Conservation (phyloP, 192 early-diverging fungal genomes). For the Bifiguratus adelaidae region DNA sequence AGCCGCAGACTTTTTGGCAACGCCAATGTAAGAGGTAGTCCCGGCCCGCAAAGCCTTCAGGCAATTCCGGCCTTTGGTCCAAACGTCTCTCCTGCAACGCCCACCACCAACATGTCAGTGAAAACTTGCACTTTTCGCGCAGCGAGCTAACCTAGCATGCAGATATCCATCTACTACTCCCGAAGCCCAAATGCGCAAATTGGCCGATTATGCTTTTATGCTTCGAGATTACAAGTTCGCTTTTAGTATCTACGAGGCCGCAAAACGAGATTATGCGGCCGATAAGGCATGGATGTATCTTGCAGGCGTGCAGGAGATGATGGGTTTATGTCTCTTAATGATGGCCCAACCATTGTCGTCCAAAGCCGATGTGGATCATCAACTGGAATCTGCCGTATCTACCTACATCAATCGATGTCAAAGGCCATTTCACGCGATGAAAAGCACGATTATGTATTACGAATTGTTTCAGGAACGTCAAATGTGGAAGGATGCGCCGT, state of each 20-base stretch:
- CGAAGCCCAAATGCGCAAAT: conserved; percentile 83
- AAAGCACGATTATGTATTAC: conserved; percentile 66
- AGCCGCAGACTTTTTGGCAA: conserved; percentile 79
- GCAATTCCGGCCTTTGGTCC: conserved; percentile 18
- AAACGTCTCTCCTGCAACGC: conserved; percentile 17
- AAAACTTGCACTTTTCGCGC: conserved; percentile 10
- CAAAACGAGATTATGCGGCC: conserved; percentile 73
- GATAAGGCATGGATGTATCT: conserved; percentile 72
- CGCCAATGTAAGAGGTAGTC: conserved; percentile 22
- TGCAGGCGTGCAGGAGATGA: conserved; percentile 80
- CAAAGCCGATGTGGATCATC: conserved; percentile 40
- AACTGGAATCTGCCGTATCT: conserved; percentile 65
- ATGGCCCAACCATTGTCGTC: conserved; percentile 30
- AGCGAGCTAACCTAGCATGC: conserved; percentile 11
- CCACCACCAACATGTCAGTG: conserved; percentile 14
- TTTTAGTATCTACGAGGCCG: conserved; percentile 78
- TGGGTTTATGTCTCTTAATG: conserved; percentile 74
- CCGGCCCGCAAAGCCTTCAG: conserved; percentile 25
- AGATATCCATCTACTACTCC: conserved; percentile 66
- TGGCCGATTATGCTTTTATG: conserved; percentile 98
- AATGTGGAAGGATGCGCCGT: conserved; percentile 59
- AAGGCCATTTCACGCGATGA: conserved; percentile 54
- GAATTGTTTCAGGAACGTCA: conserved; percentile 68
- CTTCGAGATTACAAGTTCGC: conserved; percentile 89
- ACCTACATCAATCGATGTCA: conserved; percentile 52